These are phyloP conservation scores for Aspergillus steynii DNA, from an alignment of 495 filamentous ascomycete species.

Conservation along the genomic window DNA sequence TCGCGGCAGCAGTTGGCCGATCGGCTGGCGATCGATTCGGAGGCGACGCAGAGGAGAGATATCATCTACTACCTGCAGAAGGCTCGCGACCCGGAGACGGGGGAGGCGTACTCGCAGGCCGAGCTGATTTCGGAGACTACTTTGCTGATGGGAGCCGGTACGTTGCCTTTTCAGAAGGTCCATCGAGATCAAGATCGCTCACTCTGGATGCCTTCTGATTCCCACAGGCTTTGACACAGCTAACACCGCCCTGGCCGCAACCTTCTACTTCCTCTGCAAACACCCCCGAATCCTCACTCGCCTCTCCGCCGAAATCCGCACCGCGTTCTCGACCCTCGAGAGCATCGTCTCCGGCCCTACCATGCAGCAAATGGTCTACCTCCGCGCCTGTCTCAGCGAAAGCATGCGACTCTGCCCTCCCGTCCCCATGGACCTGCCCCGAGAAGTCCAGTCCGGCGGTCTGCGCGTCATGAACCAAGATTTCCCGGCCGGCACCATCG, in stretches of 20 bases:
- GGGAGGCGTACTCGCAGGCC: conserved; percentile 51
- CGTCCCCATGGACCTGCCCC: conserved; percentile 54
- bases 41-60: conserved; percentile 19
- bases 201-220: neutral
- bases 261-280: conserved; percentile 66
- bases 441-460: conserved; percentile 59
- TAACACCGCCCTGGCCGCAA: conserved; percentile 59
- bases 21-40: conserved; percentile 56
- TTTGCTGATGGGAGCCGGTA: conserved; percentile 38
- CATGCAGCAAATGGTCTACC: conserved; percentile 39
- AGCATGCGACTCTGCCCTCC: conserved; percentile 69
- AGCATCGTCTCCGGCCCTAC: conserved; percentile 44
- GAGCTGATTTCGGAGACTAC: conserved; percentile 61
- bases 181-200: neutral
- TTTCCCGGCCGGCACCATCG: conserved; percentile 53
- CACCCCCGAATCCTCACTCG: conserved; percentile 37
- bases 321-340: conserved; percentile 49
- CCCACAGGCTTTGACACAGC: conserved; percentile 56
- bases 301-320: conserved; percentile 45
- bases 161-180: neutral
- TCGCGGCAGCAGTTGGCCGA: conserved; percentile 25
- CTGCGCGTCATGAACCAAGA: conserved; percentile 53
- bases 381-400: conserved; percentile 64
- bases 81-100: conserved; percentile 29
- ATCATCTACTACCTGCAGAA: too few species aligned